These are phyloP conservation scores for Corymbia citriodora DNA, from an alignment of 441 rosid species.

Conservation along the genomic window DNA sequence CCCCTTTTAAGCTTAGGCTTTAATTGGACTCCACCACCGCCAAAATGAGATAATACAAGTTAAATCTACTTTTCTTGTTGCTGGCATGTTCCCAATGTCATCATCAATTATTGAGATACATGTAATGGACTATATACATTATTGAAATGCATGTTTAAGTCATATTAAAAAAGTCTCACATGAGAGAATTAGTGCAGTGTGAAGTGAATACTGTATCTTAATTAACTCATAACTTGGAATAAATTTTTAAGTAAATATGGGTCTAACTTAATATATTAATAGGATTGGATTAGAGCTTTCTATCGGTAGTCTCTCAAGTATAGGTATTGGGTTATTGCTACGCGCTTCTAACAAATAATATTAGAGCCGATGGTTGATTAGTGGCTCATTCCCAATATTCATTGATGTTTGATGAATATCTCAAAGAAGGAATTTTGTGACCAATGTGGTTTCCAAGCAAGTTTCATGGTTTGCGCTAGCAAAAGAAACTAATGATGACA, in stretches of 20 bases:
- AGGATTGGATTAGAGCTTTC: background rate
- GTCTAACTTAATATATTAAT: rapidly evolving
- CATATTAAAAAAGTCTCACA: background rate
- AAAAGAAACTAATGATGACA: background rate
- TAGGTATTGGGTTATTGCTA: background rate
- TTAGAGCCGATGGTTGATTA: background rate
- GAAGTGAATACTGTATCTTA: rapidly evolving
- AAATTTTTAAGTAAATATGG: background rate
- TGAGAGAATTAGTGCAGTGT: rapidly evolving
- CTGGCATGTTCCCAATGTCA: background rate
- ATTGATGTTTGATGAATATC: too few relatives aligned
- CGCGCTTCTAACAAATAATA: background rate
- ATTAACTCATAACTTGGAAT: background rate
- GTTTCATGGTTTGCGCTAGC: background rate
- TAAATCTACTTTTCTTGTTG: too few relatives aligned
- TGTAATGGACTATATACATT: background rate
- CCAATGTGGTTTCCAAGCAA: too few relatives aligned
- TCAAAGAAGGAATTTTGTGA: background rate
- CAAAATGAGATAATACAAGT: too few relatives aligned
- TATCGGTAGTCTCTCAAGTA: rapidly evolving
- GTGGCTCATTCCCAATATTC: too few relatives aligned
- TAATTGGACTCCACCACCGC: too few relatives aligned
- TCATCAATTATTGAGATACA: background rate
- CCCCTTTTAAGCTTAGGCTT: too few relatives aligned
- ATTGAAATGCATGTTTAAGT: background rate